Evolutionary conservation across 140 eudicot genomes (phyloP).

Genomic region (Flaveria floridana): DNA sequence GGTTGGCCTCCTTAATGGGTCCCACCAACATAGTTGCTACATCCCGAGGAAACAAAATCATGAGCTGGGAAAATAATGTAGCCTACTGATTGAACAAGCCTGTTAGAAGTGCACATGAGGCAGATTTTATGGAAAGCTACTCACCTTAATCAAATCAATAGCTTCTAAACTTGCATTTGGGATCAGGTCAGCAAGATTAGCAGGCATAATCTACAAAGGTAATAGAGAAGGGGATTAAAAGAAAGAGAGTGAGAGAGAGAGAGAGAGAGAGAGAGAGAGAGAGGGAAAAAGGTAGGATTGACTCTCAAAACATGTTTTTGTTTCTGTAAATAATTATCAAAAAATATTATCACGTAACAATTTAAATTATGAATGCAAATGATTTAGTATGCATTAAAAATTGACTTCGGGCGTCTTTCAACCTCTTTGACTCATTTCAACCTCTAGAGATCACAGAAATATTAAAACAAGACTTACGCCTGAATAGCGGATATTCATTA

Average conservation of each 20-base stretch:
- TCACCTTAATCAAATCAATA: slow-evolving; percentile 75
- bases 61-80: slow-evolving; percentile 11
- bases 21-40: slow-evolving; percentile 93
- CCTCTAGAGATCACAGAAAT: neutral
- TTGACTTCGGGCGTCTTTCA: neutral
- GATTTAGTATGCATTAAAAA: neutral
- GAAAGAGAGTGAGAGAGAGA: neutral
- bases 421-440: slow-evolving; percentile 2
- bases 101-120: slow-evolving; percentile 7
- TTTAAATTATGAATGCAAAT: neutral
- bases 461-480: slow-evolving; percentile 43
- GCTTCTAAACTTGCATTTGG: slow-evolving; percentile 92
- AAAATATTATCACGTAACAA: neutral
- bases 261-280: too few relatives aligned
- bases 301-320: slow-evolving; percentile 5
- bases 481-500: slow-evolving; percentile 52
- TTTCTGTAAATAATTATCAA: neutral
- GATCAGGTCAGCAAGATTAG: slow-evolving; percentile 65
- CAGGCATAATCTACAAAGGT: slow-evolving; percentile 56
- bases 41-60: slow-evolving; percentile 24
- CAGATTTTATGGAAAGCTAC: slow-evolving; percentile 15
- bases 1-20: slow-evolving; percentile 84
- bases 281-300: neutral
- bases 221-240: slow-evolving; percentile 13
- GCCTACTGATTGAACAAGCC: slow-evolving; percentile 12